Evolutionary conservation across 495 filamentous ascomycete species (phyloP).

Genomic region (Aspergillus incahuasiensis): DNA sequence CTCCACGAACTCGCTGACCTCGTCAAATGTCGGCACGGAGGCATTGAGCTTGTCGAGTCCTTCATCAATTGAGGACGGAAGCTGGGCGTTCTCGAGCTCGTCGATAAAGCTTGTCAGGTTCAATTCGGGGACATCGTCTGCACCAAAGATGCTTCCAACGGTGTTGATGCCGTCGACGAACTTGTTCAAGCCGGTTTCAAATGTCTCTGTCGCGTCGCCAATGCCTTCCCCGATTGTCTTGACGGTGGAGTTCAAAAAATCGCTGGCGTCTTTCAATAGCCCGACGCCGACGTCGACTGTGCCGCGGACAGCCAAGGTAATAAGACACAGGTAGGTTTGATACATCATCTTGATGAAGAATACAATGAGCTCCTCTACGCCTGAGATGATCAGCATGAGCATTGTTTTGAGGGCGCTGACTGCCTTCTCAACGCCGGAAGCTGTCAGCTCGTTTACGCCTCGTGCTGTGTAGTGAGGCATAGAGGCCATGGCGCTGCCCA

Average conservation of each 20-base stretch:
- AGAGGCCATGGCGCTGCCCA: constrained; percentile 93
- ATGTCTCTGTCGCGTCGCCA: constrained; percentile 44
- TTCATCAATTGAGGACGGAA: constrained; percentile 59
- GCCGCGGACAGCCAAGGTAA: constrained; percentile 72
- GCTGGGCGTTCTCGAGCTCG: constrained; percentile 62
- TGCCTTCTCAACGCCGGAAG: constrained; percentile 67
- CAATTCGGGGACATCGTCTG: constrained; percentile 44
- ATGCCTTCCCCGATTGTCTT: constrained; percentile 60
- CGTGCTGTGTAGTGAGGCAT: constrained; percentile 90
- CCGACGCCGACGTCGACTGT: constrained; percentile 64
- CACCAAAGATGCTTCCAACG: constrained; percentile 25
- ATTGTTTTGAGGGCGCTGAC: constrained; percentile 72
- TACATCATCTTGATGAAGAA: constrained; percentile 89
- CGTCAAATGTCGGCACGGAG: constrained; percentile 74
- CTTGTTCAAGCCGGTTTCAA: constrained; percentile 59
- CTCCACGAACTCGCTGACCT: constrained; percentile 74
- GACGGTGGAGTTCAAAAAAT: constrained; percentile 70
- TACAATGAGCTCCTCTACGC: constrained; percentile 78
- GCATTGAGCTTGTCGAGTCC: constrained; percentile 64
- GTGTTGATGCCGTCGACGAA: constrained; percentile 45
- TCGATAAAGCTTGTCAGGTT: constrained; percentile 56
- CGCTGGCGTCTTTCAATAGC: constrained; percentile 64
- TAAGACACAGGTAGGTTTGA: constrained; percentile 81
- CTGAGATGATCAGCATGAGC: constrained; percentile 71
- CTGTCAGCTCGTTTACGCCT: constrained; percentile 83